Evolutionary conservation across 805 yeast species (phyloP).

Genomic region (Candida quercuum): DNA sequence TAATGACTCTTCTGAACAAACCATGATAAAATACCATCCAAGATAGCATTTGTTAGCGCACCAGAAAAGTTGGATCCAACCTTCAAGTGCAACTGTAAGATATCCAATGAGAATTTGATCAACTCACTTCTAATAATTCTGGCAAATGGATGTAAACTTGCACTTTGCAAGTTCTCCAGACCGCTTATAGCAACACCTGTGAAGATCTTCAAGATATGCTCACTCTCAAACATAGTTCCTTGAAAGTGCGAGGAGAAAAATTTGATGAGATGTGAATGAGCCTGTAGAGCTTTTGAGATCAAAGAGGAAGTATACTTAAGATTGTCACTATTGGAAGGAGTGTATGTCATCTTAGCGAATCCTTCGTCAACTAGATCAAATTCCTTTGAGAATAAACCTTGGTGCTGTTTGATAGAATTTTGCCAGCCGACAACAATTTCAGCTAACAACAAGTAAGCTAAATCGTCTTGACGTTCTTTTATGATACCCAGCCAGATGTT

Average conservation of each 20-base stretch:
- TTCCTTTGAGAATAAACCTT: constrained; percentile 59
- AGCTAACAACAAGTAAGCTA: constrained; percentile 55
- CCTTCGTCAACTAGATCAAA: constrained; percentile 57
- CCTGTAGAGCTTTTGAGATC: constrained; percentile 47
- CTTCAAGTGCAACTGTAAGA: constrained; percentile 50
- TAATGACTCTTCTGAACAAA: constrained; percentile 55
- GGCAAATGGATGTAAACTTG: constrained; percentile 81
- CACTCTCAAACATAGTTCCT: constrained; percentile 69
- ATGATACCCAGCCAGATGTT: constrained; percentile 79
- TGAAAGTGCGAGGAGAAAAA: constrained; percentile 75
- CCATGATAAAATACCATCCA: constrained; percentile 76
- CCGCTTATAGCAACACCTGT: constrained; percentile 56
- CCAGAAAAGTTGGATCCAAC: constrained; percentile 40
- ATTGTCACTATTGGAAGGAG: constrained; percentile 69
- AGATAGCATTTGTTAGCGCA: constrained; percentile 39
- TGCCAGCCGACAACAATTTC: constrained; percentile 72
- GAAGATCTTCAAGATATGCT: constrained; percentile 62
- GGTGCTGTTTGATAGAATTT: constrained; percentile 46
- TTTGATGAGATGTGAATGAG: constrained; percentile 64
- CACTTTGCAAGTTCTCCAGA: constrained; percentile 43
- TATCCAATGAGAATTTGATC: constrained; percentile 59
- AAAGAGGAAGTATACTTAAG: constrained; percentile 46
- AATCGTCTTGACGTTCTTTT: constrained; percentile 53
- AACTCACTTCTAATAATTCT: constrained; percentile 72
- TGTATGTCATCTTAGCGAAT: constrained; percentile 75